Base-by-base conservation (phyloP, 257 asterid genomes). In the Gentiana straminea region DNA sequence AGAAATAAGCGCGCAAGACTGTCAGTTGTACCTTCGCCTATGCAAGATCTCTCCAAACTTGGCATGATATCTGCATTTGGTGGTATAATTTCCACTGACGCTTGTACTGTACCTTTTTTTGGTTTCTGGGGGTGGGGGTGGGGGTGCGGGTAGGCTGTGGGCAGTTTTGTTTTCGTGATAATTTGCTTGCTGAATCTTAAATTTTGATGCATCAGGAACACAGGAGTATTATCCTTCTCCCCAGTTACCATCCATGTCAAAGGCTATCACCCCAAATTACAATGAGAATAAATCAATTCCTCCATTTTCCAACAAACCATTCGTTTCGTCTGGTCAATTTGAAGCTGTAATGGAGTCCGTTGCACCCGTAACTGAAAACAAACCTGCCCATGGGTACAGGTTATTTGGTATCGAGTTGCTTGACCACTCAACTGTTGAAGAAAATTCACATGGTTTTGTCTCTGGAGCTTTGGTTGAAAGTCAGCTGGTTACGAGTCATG, bases 1-100 rank as follows among this genome's bases (percentile, higher is more conserved):
- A 88, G 95, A 75, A 85, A 86, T 70, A 92, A 92, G 75, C 80
- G 99, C 49, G 63, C 90, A 32, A 86, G 97, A 13, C 86, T 81
- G 8, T 71, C 78, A 1, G 81, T 69, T 68, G 64, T 81, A 64
- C 82, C 91, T 60, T 79, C 89, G 1, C 69, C 89, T 4, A 66
- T 72, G 70, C 94, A 80, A 55, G 97, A 86, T 68, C 62, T 65
- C 66, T 72, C 94, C 62, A 61, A 93, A 5, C 78, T 74, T 67
- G 86, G 94, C 83, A 72, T 68, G 55, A 12, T 37, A 48, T 63
- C 59, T 61, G 46, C 46, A 41, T 65, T 72, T 37, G 58, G 62
- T 41, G 35, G 49, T 46, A 43, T 39, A n/a, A 39, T 48, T 35
- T 41, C 7, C 58, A 24, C 24, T 24, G 24, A 24, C 24, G 24